Percentiles rank a stretch among this genome's conserved stretches.
These are phyloP conservation scores for Microcyclospora tardicrescens DNA, from an alignment of 2,329 filamentous ascomycete genomes.

Conservation along the genomic window DNA sequence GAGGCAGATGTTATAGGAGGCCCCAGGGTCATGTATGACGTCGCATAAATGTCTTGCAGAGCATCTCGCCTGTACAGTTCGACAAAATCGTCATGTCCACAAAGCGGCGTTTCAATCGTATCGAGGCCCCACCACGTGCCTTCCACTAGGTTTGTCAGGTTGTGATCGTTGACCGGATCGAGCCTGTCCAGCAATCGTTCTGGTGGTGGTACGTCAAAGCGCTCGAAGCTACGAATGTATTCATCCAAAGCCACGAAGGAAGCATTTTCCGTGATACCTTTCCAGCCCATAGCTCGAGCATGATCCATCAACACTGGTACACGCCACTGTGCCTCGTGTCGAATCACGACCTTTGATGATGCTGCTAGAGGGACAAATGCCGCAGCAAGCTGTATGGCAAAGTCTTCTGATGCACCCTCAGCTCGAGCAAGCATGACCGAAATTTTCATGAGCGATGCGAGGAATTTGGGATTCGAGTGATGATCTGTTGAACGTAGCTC, in stretches of 20 bases:
- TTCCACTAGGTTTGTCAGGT: constrained; percentile 31
- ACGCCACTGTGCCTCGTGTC: constrained; percentile 40
- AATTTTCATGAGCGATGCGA: constrained; percentile 36
- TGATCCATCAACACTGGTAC: constrained; percentile 33
- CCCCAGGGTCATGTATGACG: constrained; percentile 23
- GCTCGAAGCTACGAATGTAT: constrained; percentile 32
- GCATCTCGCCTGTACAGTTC: constrained; percentile 21
- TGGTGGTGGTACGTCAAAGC: constrained; percentile 27
- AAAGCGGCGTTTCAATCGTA: constrained; percentile 26
- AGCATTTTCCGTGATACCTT: constrained; percentile 24
- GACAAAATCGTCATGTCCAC: constrained; percentile 29
- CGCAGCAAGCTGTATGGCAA: constrained; percentile 27
- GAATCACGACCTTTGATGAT: constrained; percentile 39
- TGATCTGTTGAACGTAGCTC: constrained; percentile 29
- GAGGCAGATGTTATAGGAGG: neutral
- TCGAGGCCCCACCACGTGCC: constrained; percentile 34
- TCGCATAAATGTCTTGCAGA: constrained; percentile 7
- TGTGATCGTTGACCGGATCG: constrained; percentile 31
- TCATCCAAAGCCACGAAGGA: constrained; percentile 31
- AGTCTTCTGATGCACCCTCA: constrained; percentile 24
- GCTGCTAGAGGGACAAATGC: constrained; percentile 32
- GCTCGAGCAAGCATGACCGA: constrained; percentile 30
- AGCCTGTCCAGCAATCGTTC: constrained; percentile 28
- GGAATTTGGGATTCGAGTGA: constrained; percentile 34
- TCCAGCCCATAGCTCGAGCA: constrained; percentile 25